These are phyloP conservation scores for Oxalis stricta DNA, from an alignment of 441 rosid species.

Conservation along the genomic window DNA sequence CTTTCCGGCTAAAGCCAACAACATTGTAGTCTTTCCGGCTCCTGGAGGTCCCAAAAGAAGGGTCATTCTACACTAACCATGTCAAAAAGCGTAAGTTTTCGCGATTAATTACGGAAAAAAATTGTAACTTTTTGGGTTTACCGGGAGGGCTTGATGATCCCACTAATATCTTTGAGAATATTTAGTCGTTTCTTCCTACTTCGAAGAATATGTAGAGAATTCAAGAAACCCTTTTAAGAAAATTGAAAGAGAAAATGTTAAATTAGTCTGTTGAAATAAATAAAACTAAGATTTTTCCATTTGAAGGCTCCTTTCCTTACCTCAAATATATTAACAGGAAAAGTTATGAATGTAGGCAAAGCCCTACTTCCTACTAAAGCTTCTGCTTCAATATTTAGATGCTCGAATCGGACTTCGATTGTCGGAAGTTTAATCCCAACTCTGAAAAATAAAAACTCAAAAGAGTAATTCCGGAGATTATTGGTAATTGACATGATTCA, in stretches of 20 bases:
- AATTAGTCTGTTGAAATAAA: neutral
- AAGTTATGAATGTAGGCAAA: conserved; percentile 27
- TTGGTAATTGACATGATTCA: too few species aligned
- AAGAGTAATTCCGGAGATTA: too few species aligned
- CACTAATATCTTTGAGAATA: conserved; percentile 31
- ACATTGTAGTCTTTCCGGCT: conserved; percentile 8
- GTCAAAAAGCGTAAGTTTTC: neutral
- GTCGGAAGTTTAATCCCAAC: conserved; percentile 30
- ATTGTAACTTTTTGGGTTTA: neutral
- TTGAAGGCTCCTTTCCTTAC: conserved; percentile 8
- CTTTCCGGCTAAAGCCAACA: conserved; percentile 9
- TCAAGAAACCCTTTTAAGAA: conserved; percentile 34
- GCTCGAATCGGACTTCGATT: conserved; percentile 29
- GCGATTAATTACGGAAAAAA: neutral
- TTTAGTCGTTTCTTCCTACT: conserved; percentile 35
- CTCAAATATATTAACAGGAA: conserved; percentile 12
- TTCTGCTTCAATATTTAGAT: conserved; percentile 25
- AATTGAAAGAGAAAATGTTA: neutral
- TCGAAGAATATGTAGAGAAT: conserved; percentile 28
- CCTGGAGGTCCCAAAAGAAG: conserved; percentile 11
- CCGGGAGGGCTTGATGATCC: conserved; percentile 42
- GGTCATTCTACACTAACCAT: conserved; percentile 4
- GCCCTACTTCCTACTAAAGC: conserved; percentile 24
- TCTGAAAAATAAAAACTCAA: conserved; percentile 9
- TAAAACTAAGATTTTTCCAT: neutral